Evolutionary conservation across 257 asterid species (phyloP), one percentile per base, ranked within the genome.

Genomic region (Leptodermis oblonga): DNA sequence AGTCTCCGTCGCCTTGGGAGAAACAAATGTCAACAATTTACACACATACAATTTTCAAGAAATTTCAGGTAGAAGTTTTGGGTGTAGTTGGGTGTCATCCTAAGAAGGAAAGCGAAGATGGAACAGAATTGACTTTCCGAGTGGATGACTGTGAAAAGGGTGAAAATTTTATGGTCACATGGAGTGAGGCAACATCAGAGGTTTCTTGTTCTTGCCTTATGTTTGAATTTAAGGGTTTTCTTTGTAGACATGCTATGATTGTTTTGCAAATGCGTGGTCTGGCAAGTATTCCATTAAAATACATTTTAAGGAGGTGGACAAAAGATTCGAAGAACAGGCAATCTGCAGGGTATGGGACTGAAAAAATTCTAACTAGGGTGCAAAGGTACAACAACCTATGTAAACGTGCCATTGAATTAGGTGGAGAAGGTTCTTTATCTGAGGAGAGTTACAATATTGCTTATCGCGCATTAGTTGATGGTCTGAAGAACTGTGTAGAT

Each of bases 21-120:
- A 93, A 93, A 71, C 97, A 93, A 75, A 87, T 90, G 97, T 93
- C 98, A 12, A 78, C 95, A 13, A 82, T 90, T 67, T 90, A 88
- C 68, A 93, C 98, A 4, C 98, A 93, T 70, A 82, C 95, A 3
- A 87, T 93, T 76, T 93, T 93, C 74, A 86, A 86, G 82, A 90
- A 87, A 76, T 93, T 93, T 77, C 98, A 93, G 69, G 81, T 85
- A 26, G 98, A 93, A 83, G 98, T 93, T 71, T 78, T 93, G 84
- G 98, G 98, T 48, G 98, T 93, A 56, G 96, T 93, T 22, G 98
- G 98, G 61, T 93, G 98, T 68, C 98, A 93, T 80, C 97, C 98
- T 65, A 93, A 82, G 84, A 86, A 84, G 83, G 95, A 88, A 71
- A 76, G 72, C 69, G 96, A 84, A 70, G 73, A 69, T 62, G 96